A percentile compares a stretch with the other conserved stretches of the same genome.
Conservation (phyloP, 805 yeast genomes). For the Schwanniomyces polymorphus region DNA sequence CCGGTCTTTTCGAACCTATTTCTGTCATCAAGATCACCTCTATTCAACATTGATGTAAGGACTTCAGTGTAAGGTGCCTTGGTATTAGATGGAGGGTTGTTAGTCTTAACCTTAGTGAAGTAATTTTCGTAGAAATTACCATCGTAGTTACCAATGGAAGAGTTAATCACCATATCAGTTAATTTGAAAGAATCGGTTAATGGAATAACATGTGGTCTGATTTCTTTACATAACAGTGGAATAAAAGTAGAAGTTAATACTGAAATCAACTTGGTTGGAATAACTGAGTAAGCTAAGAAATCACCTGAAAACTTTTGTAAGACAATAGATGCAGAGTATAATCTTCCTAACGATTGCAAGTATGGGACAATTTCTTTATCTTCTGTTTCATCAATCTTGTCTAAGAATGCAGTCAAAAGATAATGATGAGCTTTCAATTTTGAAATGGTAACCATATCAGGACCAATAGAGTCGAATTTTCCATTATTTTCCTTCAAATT, state of each 20-base stretch:
- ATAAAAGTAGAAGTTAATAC: slow-evolving; percentile 23
- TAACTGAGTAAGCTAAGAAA: slow-evolving; percentile 36
- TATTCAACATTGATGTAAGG: slow-evolving; percentile 41
- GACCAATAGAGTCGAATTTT: slow-evolving; percentile 35
- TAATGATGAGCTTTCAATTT: slow-evolving; percentile 46
- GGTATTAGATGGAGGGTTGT: slow-evolving; percentile 31
- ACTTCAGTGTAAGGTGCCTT: slow-evolving; percentile 43
- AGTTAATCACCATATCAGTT: slow-evolving; percentile 43
- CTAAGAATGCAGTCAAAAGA: slow-evolving; percentile 30
- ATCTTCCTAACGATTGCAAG: slow-evolving; percentile 31
- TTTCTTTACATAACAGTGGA: slow-evolving; percentile 30
- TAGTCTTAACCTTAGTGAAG: slow-evolving; percentile 32
- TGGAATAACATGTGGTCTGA: slow-evolving; percentile 42
- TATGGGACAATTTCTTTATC: slow-evolving; percentile 23
- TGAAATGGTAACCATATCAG: slow-evolving; percentile 38
- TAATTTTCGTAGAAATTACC: slow-evolving; percentile 47
- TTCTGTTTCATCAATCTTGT: slow-evolving; percentile 19
- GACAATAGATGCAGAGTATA: slow-evolving; percentile 31
- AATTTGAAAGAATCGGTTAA: slow-evolving; percentile 45
- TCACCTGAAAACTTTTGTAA: slow-evolving; percentile 36
- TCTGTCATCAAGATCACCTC: slow-evolving; percentile 35
- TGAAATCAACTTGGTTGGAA: slow-evolving; percentile 28
- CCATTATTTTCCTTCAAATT: slow-evolving; percentile 25
- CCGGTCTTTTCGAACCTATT: slow-evolving; percentile 37
- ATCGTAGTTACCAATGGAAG: slow-evolving; percentile 42